A percentile compares a stretch with the other conserved stretches of the same genome.
Conservation (phyloP, 2,329 filamentous ascomycete genomes). For the Scopulariopsis brevicaulis region DNA sequence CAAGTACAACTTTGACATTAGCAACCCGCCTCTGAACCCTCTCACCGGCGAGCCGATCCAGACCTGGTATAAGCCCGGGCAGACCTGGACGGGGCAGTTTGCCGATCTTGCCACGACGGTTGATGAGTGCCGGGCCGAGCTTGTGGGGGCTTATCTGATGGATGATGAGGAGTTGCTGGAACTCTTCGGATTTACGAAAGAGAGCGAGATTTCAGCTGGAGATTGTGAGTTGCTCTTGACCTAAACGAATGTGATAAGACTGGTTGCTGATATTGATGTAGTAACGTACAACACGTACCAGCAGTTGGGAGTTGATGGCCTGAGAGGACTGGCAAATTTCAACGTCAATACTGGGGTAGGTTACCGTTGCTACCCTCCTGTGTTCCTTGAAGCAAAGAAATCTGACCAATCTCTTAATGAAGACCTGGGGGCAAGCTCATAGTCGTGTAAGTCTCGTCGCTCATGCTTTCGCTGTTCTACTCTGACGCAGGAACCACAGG, state of each 20-base stretch:
- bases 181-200: slow-evolving; percentile 26
- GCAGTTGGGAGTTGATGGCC: slow-evolving; percentile 26
- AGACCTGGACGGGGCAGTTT: slow-evolving; percentile 53
- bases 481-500: slow-evolving; percentile 13
- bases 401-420: background rate
- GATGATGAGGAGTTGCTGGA: slow-evolving; percentile 27
- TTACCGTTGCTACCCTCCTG: background rate
- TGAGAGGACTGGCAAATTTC: slow-evolving; percentile 24
- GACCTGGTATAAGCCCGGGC: slow-evolving; percentile 48
- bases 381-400: background rate
- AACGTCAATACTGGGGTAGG: slow-evolving; percentile 19
- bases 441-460: slow-evolving; percentile 14
- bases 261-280: slow-evolving; percentile 9
- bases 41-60: slow-evolving; percentile 39
- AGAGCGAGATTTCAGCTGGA: slow-evolving; percentile 20
- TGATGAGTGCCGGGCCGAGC: slow-evolving; percentile 40
- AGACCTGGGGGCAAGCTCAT: slow-evolving; percentile 29
- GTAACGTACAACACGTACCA: slow-evolving; percentile 28
- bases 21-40: slow-evolving; percentile 44
- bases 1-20: slow-evolving; percentile 49
- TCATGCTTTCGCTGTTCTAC: background rate
- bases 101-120: slow-evolving; percentile 46
- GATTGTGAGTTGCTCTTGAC: slow-evolving; percentile 18
- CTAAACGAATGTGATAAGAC: background rate
- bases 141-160: slow-evolving; percentile 30